phyloP scores from a whole-genome alignment of 179 eudicot species.

The Nepenthes alata region DNA sequence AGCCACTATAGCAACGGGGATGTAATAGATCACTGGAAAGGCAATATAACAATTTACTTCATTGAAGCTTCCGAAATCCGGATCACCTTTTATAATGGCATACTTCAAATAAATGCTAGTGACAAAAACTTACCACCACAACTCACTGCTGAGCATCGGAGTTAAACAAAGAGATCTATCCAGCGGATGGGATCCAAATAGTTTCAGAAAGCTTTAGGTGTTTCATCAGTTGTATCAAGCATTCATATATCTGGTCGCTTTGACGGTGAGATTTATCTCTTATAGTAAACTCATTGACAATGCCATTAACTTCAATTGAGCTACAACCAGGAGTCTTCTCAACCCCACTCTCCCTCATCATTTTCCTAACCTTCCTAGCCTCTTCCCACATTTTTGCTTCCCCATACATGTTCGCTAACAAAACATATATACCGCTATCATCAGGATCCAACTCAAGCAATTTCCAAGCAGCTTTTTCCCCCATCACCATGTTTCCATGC shows the following conservation, averaged over 20 bases:
- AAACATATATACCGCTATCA: conserved; percentile 72
- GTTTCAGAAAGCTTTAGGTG: conserved; percentile 37
- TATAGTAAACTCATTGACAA: conserved; percentile 53
- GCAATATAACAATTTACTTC: too few species aligned
- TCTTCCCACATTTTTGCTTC: conserved; percentile 67
- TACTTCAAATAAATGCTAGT: too few species aligned
- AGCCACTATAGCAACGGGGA: too few species aligned
- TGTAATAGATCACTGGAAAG: too few species aligned
- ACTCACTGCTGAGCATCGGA: neutral
- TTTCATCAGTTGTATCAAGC: conserved; percentile 31
- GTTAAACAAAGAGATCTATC: conserved; percentile 13
- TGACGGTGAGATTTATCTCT: conserved; percentile 67
- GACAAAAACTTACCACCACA: too few species aligned
- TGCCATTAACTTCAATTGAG: conserved; percentile 60
- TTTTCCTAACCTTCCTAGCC: conserved; percentile 52
- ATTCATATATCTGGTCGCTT: conserved; percentile 42
- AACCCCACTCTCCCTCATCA: conserved; percentile 58
- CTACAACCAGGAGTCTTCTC: conserved; percentile 87
- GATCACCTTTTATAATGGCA: too few species aligned
- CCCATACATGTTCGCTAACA: conserved; percentile 70
- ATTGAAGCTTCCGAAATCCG: too few species aligned
- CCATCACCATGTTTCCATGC: conserved; percentile 56
- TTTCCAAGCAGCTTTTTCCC: conserved; percentile 69
- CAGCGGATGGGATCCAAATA: conserved; percentile 5
- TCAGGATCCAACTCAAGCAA: conserved; percentile 70